Base-by-base conservation (phyloP, 495 filamentous ascomycete genomes). In the Aspergillus sclerotioniger region DNA sequence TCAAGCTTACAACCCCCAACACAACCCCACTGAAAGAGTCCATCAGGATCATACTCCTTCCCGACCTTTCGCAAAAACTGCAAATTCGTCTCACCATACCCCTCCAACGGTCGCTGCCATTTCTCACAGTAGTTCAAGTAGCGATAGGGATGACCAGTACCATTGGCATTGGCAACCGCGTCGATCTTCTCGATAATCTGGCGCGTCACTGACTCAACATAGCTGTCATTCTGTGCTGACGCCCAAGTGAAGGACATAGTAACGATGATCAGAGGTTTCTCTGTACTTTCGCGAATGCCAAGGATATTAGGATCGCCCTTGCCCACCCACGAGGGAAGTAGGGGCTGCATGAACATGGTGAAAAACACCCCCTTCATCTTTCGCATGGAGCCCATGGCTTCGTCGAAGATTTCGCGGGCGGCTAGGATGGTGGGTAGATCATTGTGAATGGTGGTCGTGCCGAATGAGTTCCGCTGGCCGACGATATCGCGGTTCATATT, bases 111-210 rank as follows among this genome's bases (percentile, higher is more conserved):
- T 6, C 35, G 51, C 51, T 53, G 51, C 51, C 51, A 41, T 37
- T 39, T n/a, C 33, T 32, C 16, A 31, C 52, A 54, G 20, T 54
- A 54, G 35, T 54, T 54, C 37, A 54, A 19, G 52, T 45, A 54
- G 20, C 52, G 35, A 29, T 45, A 54, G 15, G 20, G 35, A 29
- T 54, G 52, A 19, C 37, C 25, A 15, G 52, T 32, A 6, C 28
- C 20, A n/a, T 54, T 54, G 20, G 17, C 32, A 16, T 29, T 29
- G 3, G 52, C 52, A 8, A 28, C 19, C 17, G 31, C 17, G 16
- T 53, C 51, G 21, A 53, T 53, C 19, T 53, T 9, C 19, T 53
- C 33, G 17, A 53, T 3, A 9, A 20, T 43, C 3, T 16, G 7
- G 5, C 51, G 51, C 9, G 20, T 20, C 16, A 20, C 33, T 9